Evolutionary conservation across 2,329 filamentous ascomycete genomes (phyloP).

Genomic region (Camillea tinctor): DNA sequence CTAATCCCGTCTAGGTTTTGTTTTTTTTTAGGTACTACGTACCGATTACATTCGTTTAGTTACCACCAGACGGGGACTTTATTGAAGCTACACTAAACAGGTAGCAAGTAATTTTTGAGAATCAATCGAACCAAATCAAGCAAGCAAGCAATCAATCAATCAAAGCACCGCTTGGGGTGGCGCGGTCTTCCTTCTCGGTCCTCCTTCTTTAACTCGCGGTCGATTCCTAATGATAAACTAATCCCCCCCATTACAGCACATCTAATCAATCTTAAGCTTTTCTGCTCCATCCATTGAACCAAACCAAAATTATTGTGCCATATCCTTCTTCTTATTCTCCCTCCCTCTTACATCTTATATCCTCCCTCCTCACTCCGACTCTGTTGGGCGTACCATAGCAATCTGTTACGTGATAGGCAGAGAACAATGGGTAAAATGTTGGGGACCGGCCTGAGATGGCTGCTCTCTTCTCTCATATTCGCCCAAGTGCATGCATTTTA

Average conservation of each 20-base stretch:
- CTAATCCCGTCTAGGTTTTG: not conserved
- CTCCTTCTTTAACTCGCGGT: not conserved
- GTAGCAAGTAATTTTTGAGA: no score
- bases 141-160: not conserved
- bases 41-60: constrained; percentile 53
- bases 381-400: not conserved
- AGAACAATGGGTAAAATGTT: constrained; percentile 25
- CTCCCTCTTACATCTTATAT: not conserved
- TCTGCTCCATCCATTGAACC: no score
- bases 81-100: no score
- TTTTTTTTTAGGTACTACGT: constrained; percentile 46
- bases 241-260: not conserved
- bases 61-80: no score
- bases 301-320: no score
- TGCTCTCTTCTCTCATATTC: constrained; percentile 46
- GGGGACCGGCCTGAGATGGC: constrained; percentile 37
- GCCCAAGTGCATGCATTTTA: constrained; percentile 70
- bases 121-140: no score
- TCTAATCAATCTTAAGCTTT: no score
- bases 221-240: not conserved
- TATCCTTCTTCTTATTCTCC: not conserved
- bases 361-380: constrained; percentile 14
- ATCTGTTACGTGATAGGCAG: constrained; percentile 13
- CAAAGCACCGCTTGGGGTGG: not conserved
- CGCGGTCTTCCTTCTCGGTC: not conserved